A percentile compares a stretch with the other conserved stretches of the same genome.
phyloP scores from a whole-genome alignment of 2,329 filamentous ascomycete species.

The Colletotrichum siamense region DNA sequence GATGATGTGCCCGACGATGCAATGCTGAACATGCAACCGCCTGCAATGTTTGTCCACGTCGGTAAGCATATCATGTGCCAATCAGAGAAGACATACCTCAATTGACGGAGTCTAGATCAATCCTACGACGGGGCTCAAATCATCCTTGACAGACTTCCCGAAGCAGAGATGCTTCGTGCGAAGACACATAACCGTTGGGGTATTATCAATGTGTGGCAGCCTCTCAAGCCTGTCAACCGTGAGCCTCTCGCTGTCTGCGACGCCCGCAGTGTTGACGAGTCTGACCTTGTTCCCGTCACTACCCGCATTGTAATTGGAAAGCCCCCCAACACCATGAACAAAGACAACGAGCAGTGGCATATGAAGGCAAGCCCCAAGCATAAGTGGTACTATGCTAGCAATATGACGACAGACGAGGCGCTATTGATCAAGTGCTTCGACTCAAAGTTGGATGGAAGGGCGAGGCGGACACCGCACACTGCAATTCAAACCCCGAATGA shows the following conservation, averaged over 20 bases:
- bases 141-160: neutral
- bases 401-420: neutral
- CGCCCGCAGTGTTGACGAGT: neutral
- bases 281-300: neutral
- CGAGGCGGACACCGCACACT: neutral
- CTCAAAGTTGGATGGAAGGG: neutral
- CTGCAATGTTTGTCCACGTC: neutral
- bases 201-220: neutral
- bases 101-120: neutral
- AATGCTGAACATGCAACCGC: neutral
- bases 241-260: neutral
- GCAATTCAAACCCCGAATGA: neutral
- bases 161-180: neutral
- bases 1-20: neutral
- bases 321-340: neutral
- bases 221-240: neutral
- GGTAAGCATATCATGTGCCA: neutral
- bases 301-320: neutral
- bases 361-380: neutral
- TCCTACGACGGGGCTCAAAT: neutral
- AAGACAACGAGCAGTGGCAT: neutral
- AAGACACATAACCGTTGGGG: neutral
- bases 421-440: neutral
- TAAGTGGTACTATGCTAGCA: neutral
- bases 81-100: neutral